These are phyloP conservation scores for Hibiscus mutabilis DNA, from an alignment of 345 rosid genomes.

Conservation along the genomic window DNA sequence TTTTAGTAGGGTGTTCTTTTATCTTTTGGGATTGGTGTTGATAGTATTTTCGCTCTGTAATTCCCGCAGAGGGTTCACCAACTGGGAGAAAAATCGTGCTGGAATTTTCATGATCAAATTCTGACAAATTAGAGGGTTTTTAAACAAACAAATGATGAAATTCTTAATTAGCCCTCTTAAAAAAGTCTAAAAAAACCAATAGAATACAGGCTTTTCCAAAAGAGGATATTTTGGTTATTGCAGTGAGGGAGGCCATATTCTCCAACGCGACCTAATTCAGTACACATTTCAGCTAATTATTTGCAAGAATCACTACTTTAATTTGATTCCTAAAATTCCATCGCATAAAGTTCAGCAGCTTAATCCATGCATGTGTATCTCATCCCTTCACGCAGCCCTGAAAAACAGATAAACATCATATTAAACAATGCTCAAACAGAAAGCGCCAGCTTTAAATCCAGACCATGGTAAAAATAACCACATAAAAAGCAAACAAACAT, in stretches of 20 bases:
- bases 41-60: too few species aligned
- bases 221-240: neutral
- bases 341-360: neutral
- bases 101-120: too few species aligned
- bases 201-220: neutral
- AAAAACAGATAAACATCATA: neutral
- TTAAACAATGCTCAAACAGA: neutral
- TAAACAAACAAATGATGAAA: too few species aligned
- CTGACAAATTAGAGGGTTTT: too few species aligned
- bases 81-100: too few species aligned
- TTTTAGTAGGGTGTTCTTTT: too few species aligned
- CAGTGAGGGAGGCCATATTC: neutral
- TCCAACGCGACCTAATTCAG: neutral
- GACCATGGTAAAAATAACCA: neutral
- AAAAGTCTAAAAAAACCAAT: neutral
- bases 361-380: neutral
- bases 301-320: neutral
- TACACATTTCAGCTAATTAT: neutral
- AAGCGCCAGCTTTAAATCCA: neutral
- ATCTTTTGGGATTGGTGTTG: too few species aligned
- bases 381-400: conserved; percentile 5
- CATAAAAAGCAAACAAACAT: neutral
- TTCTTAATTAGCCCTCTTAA: too few species aligned
- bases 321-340: conserved; percentile 6
- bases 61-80: too few species aligned